A percentile compares a stretch with the other conserved stretches of the same genome.
phyloP scores from a whole-genome alignment of 441 rosid genomes.

The Aquilaria agallochum region DNA sequence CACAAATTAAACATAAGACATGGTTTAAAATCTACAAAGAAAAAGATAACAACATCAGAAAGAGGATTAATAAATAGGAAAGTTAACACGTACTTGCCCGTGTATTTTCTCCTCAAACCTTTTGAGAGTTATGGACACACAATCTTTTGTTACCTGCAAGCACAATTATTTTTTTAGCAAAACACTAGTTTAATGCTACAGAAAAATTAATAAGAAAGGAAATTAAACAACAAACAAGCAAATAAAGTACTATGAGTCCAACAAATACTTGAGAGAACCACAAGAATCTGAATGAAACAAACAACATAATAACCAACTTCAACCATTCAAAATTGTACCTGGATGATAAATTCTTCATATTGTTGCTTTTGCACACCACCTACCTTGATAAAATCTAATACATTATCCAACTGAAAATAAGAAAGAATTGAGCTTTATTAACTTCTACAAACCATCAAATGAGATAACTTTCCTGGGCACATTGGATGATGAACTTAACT shows the following conservation, averaged over 20 bases:
- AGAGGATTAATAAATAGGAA: neutral
- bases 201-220: slow-evolving; percentile 3
- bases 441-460: slow-evolving; percentile 7
- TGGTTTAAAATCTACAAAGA: slow-evolving; percentile 77
- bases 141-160: slow-evolving; percentile 93
- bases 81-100: slow-evolving; percentile 67
- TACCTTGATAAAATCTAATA: slow-evolving; percentile 90
- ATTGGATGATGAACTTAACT: neutral
- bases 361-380: slow-evolving; percentile 97
- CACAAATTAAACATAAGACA: slow-evolving; percentile 79
- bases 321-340: slow-evolving; percentile 44
- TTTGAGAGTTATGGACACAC: slow-evolving; percentile 94
- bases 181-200: too few relatives aligned
- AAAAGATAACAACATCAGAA: slow-evolving; percentile 7
- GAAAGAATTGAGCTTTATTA: slow-evolving; percentile 16
- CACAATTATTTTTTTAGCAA: neutral
- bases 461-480: slow-evolving; percentile 16
- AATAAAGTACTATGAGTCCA: neutral
- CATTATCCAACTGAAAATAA: slow-evolving; percentile 70
- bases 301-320: neutral
- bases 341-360: slow-evolving; percentile 97
- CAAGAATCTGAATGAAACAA: neutral
- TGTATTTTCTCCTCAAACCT: slow-evolving; percentile 96
- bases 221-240: neutral
- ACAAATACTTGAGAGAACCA: too few relatives aligned